Conservation (phyloP, 768 basidiomycete genomes). For the Macrolepiota fuliginosa region DNA sequence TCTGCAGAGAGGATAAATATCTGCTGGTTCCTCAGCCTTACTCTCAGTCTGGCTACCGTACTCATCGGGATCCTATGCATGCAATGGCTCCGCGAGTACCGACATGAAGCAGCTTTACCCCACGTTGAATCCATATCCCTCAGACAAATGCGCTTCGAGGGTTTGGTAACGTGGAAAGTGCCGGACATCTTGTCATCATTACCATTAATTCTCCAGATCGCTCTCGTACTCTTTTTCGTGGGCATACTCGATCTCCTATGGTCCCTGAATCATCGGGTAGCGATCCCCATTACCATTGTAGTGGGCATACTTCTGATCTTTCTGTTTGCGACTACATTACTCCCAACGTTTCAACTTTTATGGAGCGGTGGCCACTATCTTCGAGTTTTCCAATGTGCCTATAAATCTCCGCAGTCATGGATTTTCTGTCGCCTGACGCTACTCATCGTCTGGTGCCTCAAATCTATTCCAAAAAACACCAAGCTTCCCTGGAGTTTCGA, state of each 20-base stretch:
- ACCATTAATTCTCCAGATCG: constrained; percentile 27
- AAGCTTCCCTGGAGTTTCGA: background rate
- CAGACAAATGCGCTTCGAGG: constrained; percentile 28
- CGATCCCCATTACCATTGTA: constrained; percentile 17
- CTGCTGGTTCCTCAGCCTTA: constrained; percentile 21
- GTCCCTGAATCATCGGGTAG: constrained; percentile 20
- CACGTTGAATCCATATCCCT: constrained; percentile 15
- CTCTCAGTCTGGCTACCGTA: constrained; percentile 18
- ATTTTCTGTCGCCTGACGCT: constrained; percentile 16
- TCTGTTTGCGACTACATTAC: constrained; percentile 20
- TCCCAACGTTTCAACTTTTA: constrained; percentile 22
- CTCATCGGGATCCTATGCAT: constrained; percentile 20
- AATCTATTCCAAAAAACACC: background rate
- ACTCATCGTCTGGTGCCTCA: constrained; percentile 12
- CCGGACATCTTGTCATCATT: constrained; percentile 24
- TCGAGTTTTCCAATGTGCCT: constrained; percentile 22
- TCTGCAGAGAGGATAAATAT: constrained; percentile 15
- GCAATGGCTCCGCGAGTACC: constrained; percentile 25
- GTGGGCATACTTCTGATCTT: constrained; percentile 20
- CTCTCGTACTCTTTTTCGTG: constrained; percentile 28
- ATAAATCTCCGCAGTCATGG: constrained; percentile 27
- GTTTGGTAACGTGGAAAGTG: constrained; percentile 26
- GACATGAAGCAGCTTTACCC: constrained; percentile 11
- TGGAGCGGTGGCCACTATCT: background rate
- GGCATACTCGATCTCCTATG: constrained; percentile 28